phyloP scores from a whole-genome alignment of 2,329 filamentous ascomycete genomes.

The Aspergillus sergii region DNA sequence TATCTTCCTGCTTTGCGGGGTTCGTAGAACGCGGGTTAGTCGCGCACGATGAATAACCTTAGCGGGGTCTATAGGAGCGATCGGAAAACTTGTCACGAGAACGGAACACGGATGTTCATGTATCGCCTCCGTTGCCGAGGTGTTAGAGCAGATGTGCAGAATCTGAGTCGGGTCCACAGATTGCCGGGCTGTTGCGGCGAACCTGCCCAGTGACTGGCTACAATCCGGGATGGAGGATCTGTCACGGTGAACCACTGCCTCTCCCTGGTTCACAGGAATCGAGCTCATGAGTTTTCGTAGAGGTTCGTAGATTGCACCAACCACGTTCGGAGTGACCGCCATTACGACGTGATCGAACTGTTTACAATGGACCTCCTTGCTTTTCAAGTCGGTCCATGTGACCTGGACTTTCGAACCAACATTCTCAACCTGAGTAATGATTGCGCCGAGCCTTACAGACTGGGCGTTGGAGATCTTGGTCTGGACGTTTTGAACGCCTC shows the following conservation, averaged over 20 bases:
- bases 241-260: constrained; percentile 2
- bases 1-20: constrained; percentile 49
- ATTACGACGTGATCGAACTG: constrained; percentile 48
- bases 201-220: constrained; percentile 10
- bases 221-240: constrained; percentile 5
- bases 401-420: constrained; percentile 11
- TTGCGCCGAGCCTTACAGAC: constrained; percentile 15
- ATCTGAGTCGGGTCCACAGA: constrained; percentile 40
- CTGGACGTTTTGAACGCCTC: constrained; percentile 23
- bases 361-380: constrained; percentile 16
- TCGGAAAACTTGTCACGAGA: constrained; percentile 57
- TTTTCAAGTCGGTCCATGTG: constrained; percentile 7
- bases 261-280: constrained; percentile 4
- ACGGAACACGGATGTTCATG: constrained; percentile 56
- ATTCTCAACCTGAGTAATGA: constrained; percentile 13
- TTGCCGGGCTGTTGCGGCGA: background rate
- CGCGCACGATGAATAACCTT: constrained; percentile 49
- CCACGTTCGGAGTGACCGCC: constrained; percentile 58
- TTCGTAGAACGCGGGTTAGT: constrained; percentile 59
- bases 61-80: constrained; percentile 42
- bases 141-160: constrained; percentile 31
- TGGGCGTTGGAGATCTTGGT: constrained; percentile 15
- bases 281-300: constrained; percentile 46
- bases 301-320: constrained; percentile 51
- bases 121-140: constrained; percentile 52